Evolutionary conservation across 1,284 basidiomycete species (phyloP), one percentile per base, ranked within the genome.

Genomic region (Irpex rosettiformis): DNA sequence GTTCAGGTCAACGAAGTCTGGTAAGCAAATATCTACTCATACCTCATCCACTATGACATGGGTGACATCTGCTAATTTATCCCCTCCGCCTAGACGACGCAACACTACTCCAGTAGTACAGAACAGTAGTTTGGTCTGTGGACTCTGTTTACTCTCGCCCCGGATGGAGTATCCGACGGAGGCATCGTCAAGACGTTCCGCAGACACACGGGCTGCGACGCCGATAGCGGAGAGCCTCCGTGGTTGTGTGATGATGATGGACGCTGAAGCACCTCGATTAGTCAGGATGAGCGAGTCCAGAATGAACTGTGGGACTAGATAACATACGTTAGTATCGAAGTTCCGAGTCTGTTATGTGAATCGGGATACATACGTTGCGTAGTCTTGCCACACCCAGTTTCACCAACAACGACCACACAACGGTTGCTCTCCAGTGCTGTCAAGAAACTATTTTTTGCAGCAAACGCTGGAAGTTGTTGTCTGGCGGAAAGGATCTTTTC

Each of bases 11-110:
- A 18, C 21, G 3, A 1, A 3, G 22, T 42, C 16, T 24, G 7
- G 55, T 22, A 30, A 55, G 45, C 52, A 53, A 18, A 29, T 52
- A 48, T 3, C 29, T n/a, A 11, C 43, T 28, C 70, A 42, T 62
- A 91, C 93, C 79, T 98, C 95, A 67, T 98, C 96, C 11, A 98
- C 92, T 49, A 98, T 78, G 29, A 98, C 80, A 73, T 97, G 95
- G 4, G 89, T 90, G 52, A 96, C 82, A 52, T 84, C 81, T 25
- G 79, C 71, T 16, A 98, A 75, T 56, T 82, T 82, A 42, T 92
- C 85, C 52, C 93, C 93, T 10, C 79, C 79, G n/a, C 85, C 83
- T 5, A 98, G 74, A 11, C 94, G 82, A 57, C 94, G 80, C 30
- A 98, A 79, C 1, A 96, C 83, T 40, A 98, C 90, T 76, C 95